These are phyloP conservation scores for Cubamyces sp. DNA, from an alignment of 768 basidiomycete genomes.

Conservation along the genomic window DNA sequence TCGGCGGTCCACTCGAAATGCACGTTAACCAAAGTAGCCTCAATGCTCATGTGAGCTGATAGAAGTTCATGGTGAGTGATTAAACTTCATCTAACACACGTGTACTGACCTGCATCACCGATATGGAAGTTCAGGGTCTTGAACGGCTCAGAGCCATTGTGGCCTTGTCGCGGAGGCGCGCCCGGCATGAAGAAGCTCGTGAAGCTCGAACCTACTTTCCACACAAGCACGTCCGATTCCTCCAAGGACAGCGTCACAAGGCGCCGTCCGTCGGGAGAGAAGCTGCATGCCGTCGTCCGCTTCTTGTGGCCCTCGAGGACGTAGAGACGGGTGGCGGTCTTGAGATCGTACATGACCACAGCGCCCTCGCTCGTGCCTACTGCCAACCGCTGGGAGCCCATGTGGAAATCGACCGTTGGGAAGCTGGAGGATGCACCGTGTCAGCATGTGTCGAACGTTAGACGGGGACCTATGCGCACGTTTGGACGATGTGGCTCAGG, in stretches of 20 bases:
- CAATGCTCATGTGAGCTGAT: slow-evolving; percentile 58
- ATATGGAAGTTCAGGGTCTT: slow-evolving; percentile 87
- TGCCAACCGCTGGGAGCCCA: slow-evolving; percentile 81
- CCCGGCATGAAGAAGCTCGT: slow-evolving; percentile 90
- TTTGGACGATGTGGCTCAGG: slow-evolving; percentile 90
- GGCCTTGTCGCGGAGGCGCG: slow-evolving; percentile 88
- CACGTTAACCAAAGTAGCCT: slow-evolving; percentile 71
- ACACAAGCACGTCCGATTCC: slow-evolving; percentile 83
- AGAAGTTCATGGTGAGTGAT: background rate
- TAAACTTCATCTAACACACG: background rate
- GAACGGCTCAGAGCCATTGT: slow-evolving; percentile 80
- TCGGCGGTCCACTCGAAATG: slow-evolving; percentile 85
- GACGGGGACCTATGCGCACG: slow-evolving; percentile 51
- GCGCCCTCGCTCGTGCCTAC: slow-evolving; percentile 96
- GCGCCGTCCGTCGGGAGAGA: slow-evolving; percentile 91
- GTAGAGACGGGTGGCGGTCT: slow-evolving; percentile 93
- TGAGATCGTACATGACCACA: slow-evolving; percentile 94
- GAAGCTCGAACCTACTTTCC: slow-evolving; percentile 94
- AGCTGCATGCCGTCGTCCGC: slow-evolving; percentile 80
- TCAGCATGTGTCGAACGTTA: background rate
- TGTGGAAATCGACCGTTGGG: slow-evolving; percentile 94
- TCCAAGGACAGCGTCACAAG: slow-evolving; percentile 87
- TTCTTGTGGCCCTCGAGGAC: slow-evolving; percentile 92
- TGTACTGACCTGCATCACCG: slow-evolving; percentile 72
- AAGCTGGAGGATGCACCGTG: slow-evolving; percentile 52